phyloP scores from a whole-genome alignment of 768 basidiomycete genomes.

The Amanita muscaria region DNA sequence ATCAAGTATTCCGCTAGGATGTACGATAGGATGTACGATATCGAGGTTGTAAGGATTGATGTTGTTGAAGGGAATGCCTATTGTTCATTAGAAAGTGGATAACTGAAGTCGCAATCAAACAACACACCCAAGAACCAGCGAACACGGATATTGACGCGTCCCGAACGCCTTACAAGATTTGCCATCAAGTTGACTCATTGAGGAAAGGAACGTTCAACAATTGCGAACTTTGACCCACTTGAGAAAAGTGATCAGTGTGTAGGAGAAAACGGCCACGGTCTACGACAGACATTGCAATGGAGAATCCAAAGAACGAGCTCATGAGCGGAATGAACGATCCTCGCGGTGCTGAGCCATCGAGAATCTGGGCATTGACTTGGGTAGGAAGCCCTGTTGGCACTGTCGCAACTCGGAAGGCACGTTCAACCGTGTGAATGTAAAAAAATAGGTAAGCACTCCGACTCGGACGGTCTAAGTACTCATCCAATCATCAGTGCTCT shows the following conservation, averaged over 20 bases:
- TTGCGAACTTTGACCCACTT: slow-evolving; percentile 15
- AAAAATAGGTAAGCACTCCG: no score
- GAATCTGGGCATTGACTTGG: slow-evolving; percentile 7
- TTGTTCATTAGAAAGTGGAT: not conserved
- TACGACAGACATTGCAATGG: slow-evolving; percentile 67
- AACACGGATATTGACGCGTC: slow-evolving; percentile 54
- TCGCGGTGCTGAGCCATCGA: not conserved
- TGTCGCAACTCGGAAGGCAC: no score
- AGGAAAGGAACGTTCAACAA: slow-evolving; percentile 54
- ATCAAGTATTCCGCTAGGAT: slow-evolving; percentile 62
- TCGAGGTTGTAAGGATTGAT: slow-evolving; percentile 42
- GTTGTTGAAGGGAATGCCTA: slow-evolving; percentile 59
- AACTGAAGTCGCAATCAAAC: not conserved
- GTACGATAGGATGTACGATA: slow-evolving; percentile 52
- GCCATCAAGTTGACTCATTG: slow-evolving; percentile 70
- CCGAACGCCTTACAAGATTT: slow-evolving; percentile 54
- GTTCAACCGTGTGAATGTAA: no score
- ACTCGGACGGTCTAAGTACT: no score
- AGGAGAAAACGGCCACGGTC: slow-evolving; percentile 42
- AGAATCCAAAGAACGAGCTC: slow-evolving; percentile 65
- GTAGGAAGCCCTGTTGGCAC: no score
- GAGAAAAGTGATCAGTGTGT: not conserved
- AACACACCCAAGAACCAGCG: slow-evolving; percentile 52
- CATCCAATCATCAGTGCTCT: no score
- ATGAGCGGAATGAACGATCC: slow-evolving; percentile 31